Conservation (phyloP, 75 land plant species). For the Pseudotsuga menziesii region DNA sequence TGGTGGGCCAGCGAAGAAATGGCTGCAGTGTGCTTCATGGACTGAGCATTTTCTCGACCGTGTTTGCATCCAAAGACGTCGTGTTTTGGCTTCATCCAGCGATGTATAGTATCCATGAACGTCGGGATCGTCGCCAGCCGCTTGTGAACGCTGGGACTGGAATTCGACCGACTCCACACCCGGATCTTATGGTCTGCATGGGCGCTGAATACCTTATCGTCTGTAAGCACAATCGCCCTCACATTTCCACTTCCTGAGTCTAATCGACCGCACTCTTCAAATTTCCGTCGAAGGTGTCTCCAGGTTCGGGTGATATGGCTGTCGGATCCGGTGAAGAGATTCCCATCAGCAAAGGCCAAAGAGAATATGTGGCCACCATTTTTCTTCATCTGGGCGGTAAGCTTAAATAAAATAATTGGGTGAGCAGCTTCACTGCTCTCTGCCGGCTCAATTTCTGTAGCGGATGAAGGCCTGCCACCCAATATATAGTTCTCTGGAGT, state of each 20-base stretch:
- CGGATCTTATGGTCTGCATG: conserved; percentile 80
- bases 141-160: conserved; percentile 16
- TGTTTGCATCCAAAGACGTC: conserved; percentile 45
- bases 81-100: conserved; percentile 43
- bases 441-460: too few relatives aligned
- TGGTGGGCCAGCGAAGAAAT: conserved; percentile 18
- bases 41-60: not conserved
- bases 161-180: conserved; percentile 39
- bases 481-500: too few relatives aligned
- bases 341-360: too few relatives aligned
- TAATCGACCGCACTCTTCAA: conserved; percentile 33
- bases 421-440: too few relatives aligned
- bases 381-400: too few relatives aligned
- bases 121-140: conserved; percentile 52
- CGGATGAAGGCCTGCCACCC: too few relatives aligned
- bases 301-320: conserved; percentile 26
- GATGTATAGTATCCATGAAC: conserved; percentile 29
- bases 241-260: conserved; percentile 45
- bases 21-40: conserved; percentile 25
- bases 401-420: too few relatives aligned
- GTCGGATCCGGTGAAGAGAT: conserved; percentile 8
- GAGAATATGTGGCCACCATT: too few relatives aligned
- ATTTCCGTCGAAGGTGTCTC: conserved; percentile 11
- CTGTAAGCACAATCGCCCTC: conserved; percentile 35
- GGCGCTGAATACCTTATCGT: conserved; percentile 37